Evolutionary conservation across 2,329 filamentous ascomycete species (phyloP), one percentile per base, ranked within the genome.

Genomic region (Venturia carpophila): DNA sequence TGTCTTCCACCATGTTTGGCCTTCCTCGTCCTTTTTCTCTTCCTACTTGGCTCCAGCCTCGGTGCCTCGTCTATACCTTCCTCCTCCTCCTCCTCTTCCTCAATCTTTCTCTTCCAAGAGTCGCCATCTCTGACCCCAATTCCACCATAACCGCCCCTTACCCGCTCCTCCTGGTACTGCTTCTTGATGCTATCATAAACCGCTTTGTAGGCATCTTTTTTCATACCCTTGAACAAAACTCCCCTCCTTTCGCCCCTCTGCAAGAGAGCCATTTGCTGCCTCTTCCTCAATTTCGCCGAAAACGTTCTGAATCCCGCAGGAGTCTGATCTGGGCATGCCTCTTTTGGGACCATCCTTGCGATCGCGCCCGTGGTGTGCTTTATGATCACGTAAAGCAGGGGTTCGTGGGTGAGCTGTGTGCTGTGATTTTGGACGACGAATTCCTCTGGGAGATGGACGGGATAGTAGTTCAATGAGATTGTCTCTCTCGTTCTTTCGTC

Each of bases 261-360:
- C 37, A n/a, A 7, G n/a, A 62, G 60, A 34, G 60, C 60, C 24
- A 41, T 34, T 37, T 62, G 27, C 39, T 62, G 39, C 19, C 60
- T 27, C 60, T 62, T 62, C 13, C 60, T 34, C 34, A 62, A 24
- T 5, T 47, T 62, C 60, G 60, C 52, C 15, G 52, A 27, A 19
- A 58, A 34, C 19, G 27, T 62, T 24, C 24, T 47, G 17, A 62
- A 30, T 17, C 27, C 60, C 17, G 15, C 60, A 9, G 19, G 60
- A 5, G 60, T 37, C 9, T 39, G 24, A 34, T 62, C 43, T 30
- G 37, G 37, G 7, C 60, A 39, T 13, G 17, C 60, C 10, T 30
- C 37, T n/a, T 24, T n/a, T 30, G 60, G 60, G 3, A 42, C 60
- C 43, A 39, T 30, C 2, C 24, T 21, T 21, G 60, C 60, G 13